Percentiles rank a stretch among this genome's conserved stretches.
Conservation (phyloP, 768 basidiomycete genomes). For the Auricularia sp. region DNA sequence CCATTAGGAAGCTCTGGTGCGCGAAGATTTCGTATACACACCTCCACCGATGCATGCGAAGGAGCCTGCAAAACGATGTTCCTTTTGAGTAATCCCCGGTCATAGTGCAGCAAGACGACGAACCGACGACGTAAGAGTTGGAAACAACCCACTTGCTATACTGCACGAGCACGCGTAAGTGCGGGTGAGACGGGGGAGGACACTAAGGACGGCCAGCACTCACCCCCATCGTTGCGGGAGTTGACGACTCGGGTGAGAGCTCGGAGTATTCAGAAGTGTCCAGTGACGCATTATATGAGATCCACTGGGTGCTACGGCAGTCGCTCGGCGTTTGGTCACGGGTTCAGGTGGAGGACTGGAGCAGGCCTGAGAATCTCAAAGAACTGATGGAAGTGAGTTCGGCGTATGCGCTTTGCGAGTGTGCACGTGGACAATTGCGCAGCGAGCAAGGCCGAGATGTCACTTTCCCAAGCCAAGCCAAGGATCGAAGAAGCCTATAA, state of each 20-base stretch:
- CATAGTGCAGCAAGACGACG: not conserved
- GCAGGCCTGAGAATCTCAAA: not conserved
- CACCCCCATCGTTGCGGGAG: not conserved
- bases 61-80: constrained; percentile 29
- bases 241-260: no score
- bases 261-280: no score
- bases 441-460: not conserved
- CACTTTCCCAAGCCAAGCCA: not conserved
- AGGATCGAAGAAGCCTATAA: no score
- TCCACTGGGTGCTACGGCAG: no score
- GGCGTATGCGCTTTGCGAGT: not conserved
- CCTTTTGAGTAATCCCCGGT: not conserved
- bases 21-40: not conserved
- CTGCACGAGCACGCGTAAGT: not conserved
- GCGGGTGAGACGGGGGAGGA: not conserved
- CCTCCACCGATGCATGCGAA: constrained; percentile 74
- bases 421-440: not conserved
- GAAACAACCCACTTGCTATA: not conserved
- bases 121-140: not conserved
- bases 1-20: not conserved
- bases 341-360: no score
- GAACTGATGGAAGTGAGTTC: not conserved
- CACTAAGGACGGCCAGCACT: not conserved
- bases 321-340: no score
- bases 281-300: no score